Conservation (phyloP, 164 flowering plant genomes). For the Vitis rupestris region DNA sequence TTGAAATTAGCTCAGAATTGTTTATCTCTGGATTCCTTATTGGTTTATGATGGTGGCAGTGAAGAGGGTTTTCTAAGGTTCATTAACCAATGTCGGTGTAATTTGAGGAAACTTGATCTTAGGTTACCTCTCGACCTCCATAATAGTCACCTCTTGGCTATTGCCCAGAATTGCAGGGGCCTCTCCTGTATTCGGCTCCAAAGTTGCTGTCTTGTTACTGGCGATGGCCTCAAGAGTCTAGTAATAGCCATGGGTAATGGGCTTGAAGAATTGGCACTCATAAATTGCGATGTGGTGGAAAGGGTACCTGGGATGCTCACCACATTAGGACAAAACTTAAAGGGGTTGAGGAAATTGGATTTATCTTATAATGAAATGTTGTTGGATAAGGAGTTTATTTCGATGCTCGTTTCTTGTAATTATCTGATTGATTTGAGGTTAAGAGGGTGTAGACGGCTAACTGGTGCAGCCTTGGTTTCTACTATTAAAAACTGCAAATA, state of each 20-base stretch:
- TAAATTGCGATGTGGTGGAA: slow-evolving; percentile 74
- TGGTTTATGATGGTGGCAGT: slow-evolving; percentile 77
- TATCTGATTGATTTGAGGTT: slow-evolving; percentile 51
- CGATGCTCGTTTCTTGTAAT: slow-evolving; percentile 66
- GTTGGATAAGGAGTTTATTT: slow-evolving; percentile 61
- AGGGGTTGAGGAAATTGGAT: slow-evolving; percentile 52
- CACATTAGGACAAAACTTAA: slow-evolving; percentile 63
- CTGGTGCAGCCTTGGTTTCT: slow-evolving; percentile 28
- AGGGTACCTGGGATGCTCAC: slow-evolving; percentile 70
- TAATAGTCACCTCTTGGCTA: slow-evolving; percentile 51
- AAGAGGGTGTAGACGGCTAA: slow-evolving; percentile 60
- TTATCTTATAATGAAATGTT: slow-evolving; percentile 72
- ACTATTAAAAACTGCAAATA: slow-evolving; percentile 50
- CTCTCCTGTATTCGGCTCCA: slow-evolving; percentile 53
- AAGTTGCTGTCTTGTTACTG: slow-evolving; percentile 81
- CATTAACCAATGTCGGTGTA: slow-evolving; percentile 33
- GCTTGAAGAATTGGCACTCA: slow-evolving; percentile 65
- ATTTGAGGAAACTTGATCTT: slow-evolving; percentile 53
- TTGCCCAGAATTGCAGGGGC: slow-evolving; percentile 41
- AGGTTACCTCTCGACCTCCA: slow-evolving; percentile 81
- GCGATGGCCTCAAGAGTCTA: slow-evolving; percentile 54
- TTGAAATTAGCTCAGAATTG: slow-evolving; percentile 49
- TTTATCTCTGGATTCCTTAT: slow-evolving; percentile 44
- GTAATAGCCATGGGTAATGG: slow-evolving; percentile 29
- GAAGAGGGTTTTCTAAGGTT: slow-evolving; percentile 54